These are phyloP conservation scores for Gnaphalium uliginosum DNA, from an alignment of 129 eudicot genomes.

Conservation along the genomic window DNA sequence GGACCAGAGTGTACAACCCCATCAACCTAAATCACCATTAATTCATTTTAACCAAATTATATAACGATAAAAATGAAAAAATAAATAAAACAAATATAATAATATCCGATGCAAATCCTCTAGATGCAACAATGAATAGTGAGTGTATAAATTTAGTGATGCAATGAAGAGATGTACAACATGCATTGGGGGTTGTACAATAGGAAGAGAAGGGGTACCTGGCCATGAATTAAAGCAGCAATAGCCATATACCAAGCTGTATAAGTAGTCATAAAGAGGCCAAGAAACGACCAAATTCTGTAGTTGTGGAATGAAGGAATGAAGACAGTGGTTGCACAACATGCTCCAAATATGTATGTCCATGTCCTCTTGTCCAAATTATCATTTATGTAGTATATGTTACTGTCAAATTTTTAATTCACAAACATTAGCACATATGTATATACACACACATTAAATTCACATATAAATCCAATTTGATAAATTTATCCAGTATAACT, in stretches of 20 bases:
- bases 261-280: conserved; percentile 97
- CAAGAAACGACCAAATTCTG: conserved; percentile 93
- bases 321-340: conserved; percentile 97
- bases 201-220: conserved; percentile 46
- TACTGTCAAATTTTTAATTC: conserved; percentile 40
- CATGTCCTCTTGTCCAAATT: conserved; percentile 97
- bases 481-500: too few relatives aligned
- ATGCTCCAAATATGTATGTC: conserved; percentile 99
- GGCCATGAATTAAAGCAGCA: conserved; percentile 81
- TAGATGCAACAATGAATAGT: neutral
- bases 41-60: neutral
- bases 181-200: neutral
- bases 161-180: conserved; percentile 18
- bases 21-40: conserved; percentile 48
- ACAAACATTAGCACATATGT: neutral
- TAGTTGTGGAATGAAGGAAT: conserved; percentile 98
- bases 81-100: conserved; percentile 6
- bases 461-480: too few relatives aligned
- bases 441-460: neutral
- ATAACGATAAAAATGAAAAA: neutral
- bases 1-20: conserved; percentile 77
- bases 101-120: too few relatives aligned
- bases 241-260: conserved; percentile 94
- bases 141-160: neutral
- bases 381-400: conserved; percentile 92